Evolutionary conservation across 805 yeast genomes (phyloP), one percentile per base, ranked within the genome.

Genomic region (Metschnikowia bowlesiae): DNA sequence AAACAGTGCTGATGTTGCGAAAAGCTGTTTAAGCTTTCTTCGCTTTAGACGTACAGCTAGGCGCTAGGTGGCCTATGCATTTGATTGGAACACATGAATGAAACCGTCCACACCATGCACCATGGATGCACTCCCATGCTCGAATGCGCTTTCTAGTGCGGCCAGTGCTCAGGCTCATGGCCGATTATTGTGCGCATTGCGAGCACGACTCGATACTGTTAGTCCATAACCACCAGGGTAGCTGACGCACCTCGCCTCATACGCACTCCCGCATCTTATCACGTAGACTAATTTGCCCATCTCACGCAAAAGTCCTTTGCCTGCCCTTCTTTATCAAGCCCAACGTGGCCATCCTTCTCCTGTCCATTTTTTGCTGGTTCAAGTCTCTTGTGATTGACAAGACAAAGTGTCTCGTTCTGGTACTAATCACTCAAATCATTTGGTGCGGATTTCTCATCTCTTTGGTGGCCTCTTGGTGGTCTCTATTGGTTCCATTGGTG

Each of bases 141-240:
- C 41, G 32, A 18, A 13, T n/a, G 41, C 18, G 32, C 32, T n/a
- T 28, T 26, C 22, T 28, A 39, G 41, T 16, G 13, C 11, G 22
- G 14, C 41, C n/a, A 11, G 6, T 26, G n/a, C 28, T 31, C 8
- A 14, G 18, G 32, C n/a, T 31, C 41, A 39, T 39, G 41, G 28
- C 41, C 41, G 41, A 22, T 30, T 22, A 32, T 18, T 18, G 32
- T 41, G 28, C 18, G 31, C 45, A 33, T 26, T 26, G 45, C 45
- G 45, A 42, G 45, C 45, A 31, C 44, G 16, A 38, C 45, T 42
- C 43, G 34, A 26, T 16, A 14, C 43, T 6, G 39, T 14, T 22
- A 11, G 28, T 16, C 43, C 43, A 22, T 42, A 42, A 42, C 45
- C 45, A 42, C 45, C 31, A 22, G 45, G 45, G 45, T 42, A 42